phyloP scores from a whole-genome alignment of 495 filamentous ascomycete species.

The Symbiotaphrina buchneri region DNA sequence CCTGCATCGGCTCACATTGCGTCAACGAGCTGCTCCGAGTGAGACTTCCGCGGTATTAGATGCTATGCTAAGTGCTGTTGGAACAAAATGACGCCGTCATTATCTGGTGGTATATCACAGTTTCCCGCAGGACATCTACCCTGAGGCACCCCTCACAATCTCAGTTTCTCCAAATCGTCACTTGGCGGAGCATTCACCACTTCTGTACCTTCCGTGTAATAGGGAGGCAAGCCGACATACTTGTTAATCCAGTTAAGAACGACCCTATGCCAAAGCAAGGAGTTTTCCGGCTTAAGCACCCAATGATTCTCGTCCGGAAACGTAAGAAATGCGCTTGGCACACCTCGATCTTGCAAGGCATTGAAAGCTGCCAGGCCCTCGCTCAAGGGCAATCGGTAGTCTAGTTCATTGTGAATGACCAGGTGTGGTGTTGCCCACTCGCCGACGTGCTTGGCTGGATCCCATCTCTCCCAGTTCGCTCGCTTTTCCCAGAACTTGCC shows the following conservation, averaged over 20 bases:
- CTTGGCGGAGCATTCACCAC: no score
- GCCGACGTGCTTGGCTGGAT: slow-evolving; percentile 42
- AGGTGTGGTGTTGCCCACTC: slow-evolving; percentile 75
- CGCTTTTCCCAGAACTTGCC: slow-evolving; percentile 55
- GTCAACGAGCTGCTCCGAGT: no score
- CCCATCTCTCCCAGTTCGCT: slow-evolving; percentile 59
- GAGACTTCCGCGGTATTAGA: no score
- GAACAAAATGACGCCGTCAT: no score
- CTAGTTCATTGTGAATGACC: slow-evolving; percentile 78
- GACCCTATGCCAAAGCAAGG: slow-evolving; percentile 72
- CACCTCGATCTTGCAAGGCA: slow-evolving; percentile 49
- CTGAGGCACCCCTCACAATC: no score
- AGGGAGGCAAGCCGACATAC: slow-evolving; percentile 31
- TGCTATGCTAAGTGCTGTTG: no score
- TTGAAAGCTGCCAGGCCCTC: slow-evolving; percentile 83
- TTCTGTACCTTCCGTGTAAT: no score
- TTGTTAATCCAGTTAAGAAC: slow-evolving; percentile 83
- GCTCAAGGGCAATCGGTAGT: slow-evolving; percentile 66
- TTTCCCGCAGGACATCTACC: no score
- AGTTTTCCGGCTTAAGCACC: slow-evolving; percentile 85
- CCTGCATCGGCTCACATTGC: no score
- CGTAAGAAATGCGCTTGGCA: slow-evolving; percentile 51
- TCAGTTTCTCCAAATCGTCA: no score
- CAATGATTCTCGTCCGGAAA: slow-evolving; percentile 80
- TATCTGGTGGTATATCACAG: no score